These are phyloP conservation scores for Reutealis trisperma DNA, from an alignment of 345 rosid species.

Conservation along the genomic window DNA sequence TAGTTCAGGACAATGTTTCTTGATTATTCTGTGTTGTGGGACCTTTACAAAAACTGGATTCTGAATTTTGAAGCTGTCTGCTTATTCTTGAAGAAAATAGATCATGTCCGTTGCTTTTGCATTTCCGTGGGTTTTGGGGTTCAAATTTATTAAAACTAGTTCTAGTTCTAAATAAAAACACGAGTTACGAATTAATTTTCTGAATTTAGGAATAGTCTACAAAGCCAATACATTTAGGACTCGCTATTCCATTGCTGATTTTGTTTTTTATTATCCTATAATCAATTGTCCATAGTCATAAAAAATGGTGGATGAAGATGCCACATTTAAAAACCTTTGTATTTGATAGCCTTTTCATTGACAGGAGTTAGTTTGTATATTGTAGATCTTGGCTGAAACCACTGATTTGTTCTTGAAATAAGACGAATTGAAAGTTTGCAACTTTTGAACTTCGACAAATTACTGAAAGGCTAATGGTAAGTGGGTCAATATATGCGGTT, in stretches of 20 bases:
- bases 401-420: constrained; percentile 4
- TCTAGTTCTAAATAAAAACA: background rate
- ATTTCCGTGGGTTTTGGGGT: background rate
- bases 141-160: background rate
- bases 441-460: background rate
- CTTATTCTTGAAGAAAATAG: background rate
- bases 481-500: background rate
- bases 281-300: background rate
- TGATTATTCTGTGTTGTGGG: background rate
- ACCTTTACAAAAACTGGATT: background rate
- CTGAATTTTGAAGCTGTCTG: background rate
- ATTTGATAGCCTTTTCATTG: background rate
- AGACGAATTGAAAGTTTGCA: background rate
- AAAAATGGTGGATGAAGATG: background rate
- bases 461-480: background rate
- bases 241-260: background rate
- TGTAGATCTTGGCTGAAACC: background rate
- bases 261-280: background rate
- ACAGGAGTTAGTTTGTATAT: background rate
- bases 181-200: background rate
- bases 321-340: background rate
- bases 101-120: background rate
- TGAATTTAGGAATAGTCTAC: background rate
- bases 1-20: background rate
- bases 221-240: background rate